phyloP scores from a whole-genome alignment of 2,329 filamentous ascomycete species.

The Neopestalotiopsis sp. region DNA sequence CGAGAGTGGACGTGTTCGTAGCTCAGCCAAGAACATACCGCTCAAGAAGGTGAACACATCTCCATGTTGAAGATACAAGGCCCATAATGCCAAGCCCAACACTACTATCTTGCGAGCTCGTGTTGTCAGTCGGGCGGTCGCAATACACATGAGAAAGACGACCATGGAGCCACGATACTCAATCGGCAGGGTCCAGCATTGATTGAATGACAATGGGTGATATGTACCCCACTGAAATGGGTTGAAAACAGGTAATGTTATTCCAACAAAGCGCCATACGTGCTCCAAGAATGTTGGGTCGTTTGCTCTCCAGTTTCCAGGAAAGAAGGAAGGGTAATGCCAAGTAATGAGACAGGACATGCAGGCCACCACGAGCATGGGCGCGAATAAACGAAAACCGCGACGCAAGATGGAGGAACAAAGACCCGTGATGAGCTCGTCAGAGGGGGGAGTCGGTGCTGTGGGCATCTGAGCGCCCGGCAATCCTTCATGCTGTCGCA shows the following conservation, averaged over 20 bases:
- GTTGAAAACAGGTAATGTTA: constrained; percentile 1
- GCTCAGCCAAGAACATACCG: constrained; percentile 11
- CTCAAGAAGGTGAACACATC: constrained; percentile 4
- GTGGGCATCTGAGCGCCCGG: neutral
- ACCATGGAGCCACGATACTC: constrained; percentile 14
- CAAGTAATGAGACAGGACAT: neutral
- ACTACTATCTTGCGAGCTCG: neutral
- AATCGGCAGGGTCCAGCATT: constrained; percentile 10
- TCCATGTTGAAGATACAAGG: neutral
- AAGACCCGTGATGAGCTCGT: constrained; percentile 4
- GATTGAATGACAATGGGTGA: neutral
- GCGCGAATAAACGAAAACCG: constrained; percentile 9
- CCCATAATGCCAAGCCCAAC: neutral
- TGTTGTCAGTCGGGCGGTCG: neutral
- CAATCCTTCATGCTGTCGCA: neutral
- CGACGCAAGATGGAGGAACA: constrained; percentile 7
- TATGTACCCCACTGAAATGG: neutral
- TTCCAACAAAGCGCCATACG: neutral
- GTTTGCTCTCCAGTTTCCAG: neutral
- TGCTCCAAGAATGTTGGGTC: constrained; percentile 2
- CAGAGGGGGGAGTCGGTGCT: neutral
- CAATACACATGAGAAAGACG: constrained; percentile 2
- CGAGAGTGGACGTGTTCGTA: neutral
- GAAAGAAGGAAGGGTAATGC: neutral
- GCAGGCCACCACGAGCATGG: neutral